Percentiles rank a stretch among this genome's conserved stretches.
phyloP scores from a whole-genome alignment of 1,284 basidiomycete species.

The Sanghuangporus baumii region DNA sequence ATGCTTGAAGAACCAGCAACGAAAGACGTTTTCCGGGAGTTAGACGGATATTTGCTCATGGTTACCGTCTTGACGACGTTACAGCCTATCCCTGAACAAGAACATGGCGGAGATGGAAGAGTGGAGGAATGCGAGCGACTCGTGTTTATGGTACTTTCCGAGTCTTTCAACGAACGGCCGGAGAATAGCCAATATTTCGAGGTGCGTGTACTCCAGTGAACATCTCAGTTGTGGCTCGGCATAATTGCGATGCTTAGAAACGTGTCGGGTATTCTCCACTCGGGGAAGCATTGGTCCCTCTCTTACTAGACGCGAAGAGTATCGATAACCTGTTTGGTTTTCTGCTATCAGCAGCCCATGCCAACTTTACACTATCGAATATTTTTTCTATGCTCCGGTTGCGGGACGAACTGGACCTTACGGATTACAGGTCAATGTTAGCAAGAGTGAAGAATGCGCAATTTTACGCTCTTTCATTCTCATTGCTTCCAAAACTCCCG shows the following conservation, averaged over 20 bases:
- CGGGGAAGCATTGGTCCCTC: constrained; percentile 45
- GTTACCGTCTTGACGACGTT: constrained; percentile 64
- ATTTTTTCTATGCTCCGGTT: constrained; percentile 41
- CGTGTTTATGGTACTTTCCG: constrained; percentile 56
- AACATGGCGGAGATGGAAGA: constrained; percentile 32
- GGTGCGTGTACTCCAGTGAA: constrained; percentile 36
- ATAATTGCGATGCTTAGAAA: constrained; percentile 33
- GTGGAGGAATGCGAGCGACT: constrained; percentile 49
- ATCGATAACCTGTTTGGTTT: constrained; percentile 53
- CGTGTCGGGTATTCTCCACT: constrained; percentile 63
- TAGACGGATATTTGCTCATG: constrained; percentile 71
- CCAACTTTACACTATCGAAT: constrained; percentile 52
- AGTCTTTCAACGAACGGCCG: constrained; percentile 51
- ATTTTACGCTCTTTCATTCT: constrained; percentile 26
- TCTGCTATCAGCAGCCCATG: constrained; percentile 55
- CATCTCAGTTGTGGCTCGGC: not conserved
- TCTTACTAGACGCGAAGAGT: constrained; percentile 43
- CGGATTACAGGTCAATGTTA: constrained; percentile 26
- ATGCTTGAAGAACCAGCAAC: constrained; percentile 55
- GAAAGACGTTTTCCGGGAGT: constrained; percentile 70
- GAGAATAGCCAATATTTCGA: constrained; percentile 62
- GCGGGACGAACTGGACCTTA: constrained; percentile 26
- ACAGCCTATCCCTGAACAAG: constrained; percentile 28
- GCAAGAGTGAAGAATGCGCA: constrained; percentile 25
- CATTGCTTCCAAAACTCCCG: not conserved